A percentile compares a stretch with the other conserved stretches of the same genome.
Evolutionary conservation across 2,329 filamentous ascomycete species (phyloP).

Genomic region (Verticillium albo-atrum): DNA sequence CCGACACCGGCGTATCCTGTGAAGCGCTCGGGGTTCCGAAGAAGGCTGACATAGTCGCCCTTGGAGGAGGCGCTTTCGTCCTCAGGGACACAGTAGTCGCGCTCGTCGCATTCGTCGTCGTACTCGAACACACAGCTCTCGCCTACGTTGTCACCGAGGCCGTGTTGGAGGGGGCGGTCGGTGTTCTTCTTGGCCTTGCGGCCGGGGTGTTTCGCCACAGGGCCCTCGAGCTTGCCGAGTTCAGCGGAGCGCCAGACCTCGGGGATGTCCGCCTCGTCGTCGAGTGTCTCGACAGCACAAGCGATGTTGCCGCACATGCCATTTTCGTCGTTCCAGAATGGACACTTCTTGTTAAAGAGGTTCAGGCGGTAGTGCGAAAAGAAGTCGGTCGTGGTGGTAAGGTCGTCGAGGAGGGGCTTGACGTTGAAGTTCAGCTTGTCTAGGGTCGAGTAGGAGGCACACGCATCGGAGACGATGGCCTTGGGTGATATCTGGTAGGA

Average conservation of each 20-base stretch:
- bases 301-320: conserved; percentile 97
- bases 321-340: conserved; percentile 91
- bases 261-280: conserved; percentile 93
- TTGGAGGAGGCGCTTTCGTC: conserved; percentile 83
- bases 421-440: conserved; percentile 77
- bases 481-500: conserved; percentile 73
- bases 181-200: conserved; percentile 64
- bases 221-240: conserved; percentile 86
- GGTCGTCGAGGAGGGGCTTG: conserved; percentile 70
- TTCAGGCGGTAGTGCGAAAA: conserved; percentile 97
- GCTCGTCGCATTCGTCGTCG: conserved; percentile 93
- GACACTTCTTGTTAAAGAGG: conserved; percentile 89
- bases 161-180: conserved; percentile 71
- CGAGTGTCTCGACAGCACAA: conserved; percentile 90
- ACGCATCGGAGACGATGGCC: conserved; percentile 88
- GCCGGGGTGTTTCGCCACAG: conserved; percentile 83
- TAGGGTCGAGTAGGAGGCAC: conserved; percentile 87
- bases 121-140: conserved; percentile 98
- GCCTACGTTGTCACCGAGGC: conserved; percentile 78
- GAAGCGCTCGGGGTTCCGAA: conserved; percentile 92
- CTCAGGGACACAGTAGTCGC: conserved; percentile 94
- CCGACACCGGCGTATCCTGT: conserved; percentile 88
- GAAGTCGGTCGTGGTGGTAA: conserved; percentile 89
- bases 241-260: conserved; percentile 87
- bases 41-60: conserved; percentile 92